Percentiles rank a stretch among this genome's conserved stretches.
phyloP scores from a whole-genome alignment of 768 basidiomycete genomes.

The Mycena belliarum region DNA sequence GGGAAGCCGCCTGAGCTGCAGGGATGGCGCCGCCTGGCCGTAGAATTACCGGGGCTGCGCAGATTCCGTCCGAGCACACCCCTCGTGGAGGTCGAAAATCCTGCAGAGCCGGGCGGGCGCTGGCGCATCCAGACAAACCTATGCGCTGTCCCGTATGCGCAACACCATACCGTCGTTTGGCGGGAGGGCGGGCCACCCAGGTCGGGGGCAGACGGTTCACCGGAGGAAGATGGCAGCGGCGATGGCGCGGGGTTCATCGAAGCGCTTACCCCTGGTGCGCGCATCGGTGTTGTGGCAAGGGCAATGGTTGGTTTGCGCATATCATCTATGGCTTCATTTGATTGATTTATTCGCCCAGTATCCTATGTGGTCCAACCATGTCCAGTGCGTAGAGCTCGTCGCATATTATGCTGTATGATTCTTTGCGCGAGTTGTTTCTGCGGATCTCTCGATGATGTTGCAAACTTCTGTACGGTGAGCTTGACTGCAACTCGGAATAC shows the following conservation, averaged over 20 bases:
- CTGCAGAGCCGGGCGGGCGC: not conserved
- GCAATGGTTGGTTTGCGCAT: not conserved
- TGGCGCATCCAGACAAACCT: constrained; percentile 9
- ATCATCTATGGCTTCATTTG: too few relatives aligned
- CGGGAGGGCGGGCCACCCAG: not conserved
- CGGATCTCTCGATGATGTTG: too few relatives aligned
- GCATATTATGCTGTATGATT: too few relatives aligned
- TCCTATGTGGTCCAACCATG: too few relatives aligned
- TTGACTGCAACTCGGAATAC: too few relatives aligned
- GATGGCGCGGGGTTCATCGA: constrained; percentile 8
- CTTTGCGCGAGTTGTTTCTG: too few relatives aligned
- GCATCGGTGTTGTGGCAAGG: not conserved
- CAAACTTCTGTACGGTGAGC: too few relatives aligned
- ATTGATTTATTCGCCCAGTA: too few relatives aligned
- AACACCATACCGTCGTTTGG: not conserved
- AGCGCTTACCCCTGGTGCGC: not conserved
- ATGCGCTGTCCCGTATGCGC: not conserved
- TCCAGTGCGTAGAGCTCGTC: too few relatives aligned
- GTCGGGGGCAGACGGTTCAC: not conserved
- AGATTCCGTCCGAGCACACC: not conserved
- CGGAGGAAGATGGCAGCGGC: constrained; percentile 2
- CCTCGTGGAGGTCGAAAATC: not conserved
- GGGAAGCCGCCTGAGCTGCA: not conserved
- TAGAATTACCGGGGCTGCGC: not conserved
- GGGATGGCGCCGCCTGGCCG: not conserved